Evolutionary conservation across 192 early-diverging fungal genomes (phyloP).

Genomic region (Umbelopsis ramanniana): DNA sequence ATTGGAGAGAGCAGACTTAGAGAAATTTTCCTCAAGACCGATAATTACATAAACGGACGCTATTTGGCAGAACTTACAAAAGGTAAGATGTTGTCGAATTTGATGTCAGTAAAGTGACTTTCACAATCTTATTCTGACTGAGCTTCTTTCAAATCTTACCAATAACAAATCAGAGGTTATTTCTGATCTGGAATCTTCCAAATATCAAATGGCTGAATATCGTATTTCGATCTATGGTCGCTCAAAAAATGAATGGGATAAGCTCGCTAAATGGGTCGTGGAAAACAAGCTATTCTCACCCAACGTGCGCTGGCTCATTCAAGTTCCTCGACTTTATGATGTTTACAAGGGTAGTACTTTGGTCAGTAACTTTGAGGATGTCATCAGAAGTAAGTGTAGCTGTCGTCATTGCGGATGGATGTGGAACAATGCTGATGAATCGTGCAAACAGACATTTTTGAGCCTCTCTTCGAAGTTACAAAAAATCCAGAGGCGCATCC

Average conservation of each 20-base stretch:
- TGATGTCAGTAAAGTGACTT: not conserved
- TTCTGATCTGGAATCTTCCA: conserved; percentile 87
- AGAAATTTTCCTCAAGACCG: conserved; percentile 96
- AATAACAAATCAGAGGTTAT: conserved; percentile 70
- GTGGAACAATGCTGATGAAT: not conserved
- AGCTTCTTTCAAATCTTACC: not conserved
- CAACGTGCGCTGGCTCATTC: conserved; percentile 97
- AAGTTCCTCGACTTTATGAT: conserved; percentile 90
- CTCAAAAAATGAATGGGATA: conserved; percentile 88
- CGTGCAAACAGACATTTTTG: conserved; percentile 69
- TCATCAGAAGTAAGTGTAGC: conserved; percentile 67
- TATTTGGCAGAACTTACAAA: conserved; percentile 94
- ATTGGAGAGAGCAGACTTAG: conserved; percentile 92
- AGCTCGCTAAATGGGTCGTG: conserved; percentile 90
- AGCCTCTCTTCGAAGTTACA: conserved; percentile 92
- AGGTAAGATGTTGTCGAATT: conserved; percentile 42
- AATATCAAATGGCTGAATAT: conserved; percentile 96
- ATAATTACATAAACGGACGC: conserved; percentile 85
- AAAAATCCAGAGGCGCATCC: conserved; percentile 84
- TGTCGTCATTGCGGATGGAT: not conserved
- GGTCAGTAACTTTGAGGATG: conserved; percentile 75
- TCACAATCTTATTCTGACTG: not conserved
- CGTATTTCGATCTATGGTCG: conserved; percentile 93
- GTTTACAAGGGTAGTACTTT: conserved; percentile 73
- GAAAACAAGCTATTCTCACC: conserved; percentile 87